Evolutionary conservation across 2,329 filamentous ascomycete genomes (phyloP), one percentile per base, ranked within the genome.

Genomic region (Phoma herbarum): DNA sequence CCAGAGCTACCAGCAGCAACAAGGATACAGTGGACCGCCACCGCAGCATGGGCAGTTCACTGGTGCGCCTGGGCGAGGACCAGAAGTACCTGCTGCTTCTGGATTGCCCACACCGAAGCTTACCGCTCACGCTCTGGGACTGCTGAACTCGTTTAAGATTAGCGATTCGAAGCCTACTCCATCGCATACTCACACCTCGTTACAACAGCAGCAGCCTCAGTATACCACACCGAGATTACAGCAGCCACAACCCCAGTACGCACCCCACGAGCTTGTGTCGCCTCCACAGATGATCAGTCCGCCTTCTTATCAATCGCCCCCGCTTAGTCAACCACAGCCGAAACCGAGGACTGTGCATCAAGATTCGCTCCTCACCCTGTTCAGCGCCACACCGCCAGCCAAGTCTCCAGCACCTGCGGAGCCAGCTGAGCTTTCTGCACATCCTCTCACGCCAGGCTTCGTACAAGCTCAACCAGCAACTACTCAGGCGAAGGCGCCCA

Each of bases 31-130:
- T 81, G 81, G 18, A 70, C 71, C 37, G 37, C 67, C 75, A 22
- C 45, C 39, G 28, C 29, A 52, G 16, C 62, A 60, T 25, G 62
- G 62, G 9, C 77, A 76, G n/a, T 71, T 72, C 29, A 64, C 72
- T 6, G 75, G 57, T 51, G 75, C 68, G 49, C 77, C 78, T 55
- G 78, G 78, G n/a, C 49, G 67, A 50, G 52, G 52, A 16, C 78
- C 81, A 39, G 73, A 76, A 33, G 80, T 84, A 28, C 86, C 86
- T 1, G 80, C 84, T 31, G 84, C 86, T 5, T 73, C 86, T 65
- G 84, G 84, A 50, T 70, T 89, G 23, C 86, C 86, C 16, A 79
- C 83, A 37, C 85, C 85, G 7, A 85, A 83, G 61, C 80, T 88
- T 29, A 87, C 79, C 33, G 81, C 81, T 12, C 86, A 89, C 70